Base-by-base conservation (phyloP, 768 basidiomycete species). In the Agaricus subrufescens region DNA sequence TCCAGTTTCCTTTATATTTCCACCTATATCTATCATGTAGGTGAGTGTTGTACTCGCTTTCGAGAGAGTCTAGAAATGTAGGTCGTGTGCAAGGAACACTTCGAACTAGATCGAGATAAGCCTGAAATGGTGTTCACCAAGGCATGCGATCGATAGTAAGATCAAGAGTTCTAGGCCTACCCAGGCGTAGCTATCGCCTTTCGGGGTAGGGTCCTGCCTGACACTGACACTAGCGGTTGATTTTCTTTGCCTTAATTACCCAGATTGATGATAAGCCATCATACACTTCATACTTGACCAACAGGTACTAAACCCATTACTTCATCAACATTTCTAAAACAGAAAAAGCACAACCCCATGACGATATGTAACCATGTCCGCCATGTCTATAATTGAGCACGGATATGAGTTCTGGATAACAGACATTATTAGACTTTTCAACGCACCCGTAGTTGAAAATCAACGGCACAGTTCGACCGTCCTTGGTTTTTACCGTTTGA, bases 371-470 rank as follows among this genome's bases (percentile, higher is more conserved):
- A 23, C 55, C 55, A 44, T 50, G 34, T 4, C 55, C 47, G 19
- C 11, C 48, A 45, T 56, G 55, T 23, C 55, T 56, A 27, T 19
- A 27, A 10, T 3, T 12, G 14, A 25, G 1, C 19, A 15, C 25
- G 5, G 26, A 26, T 44, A 30, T 25, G n/a, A 37, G 14, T 50
- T 8, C 8, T 34, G 3, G 7, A 23, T 7, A 7, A 3, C 29
- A 6, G 25, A 10, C 23, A 3, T 29, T 6, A 25, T 31, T 7
- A n/a, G 23, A 15, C 5, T 11, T 14, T 10, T 14, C 3, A 15
- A 67, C 78, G 63, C 62, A 84, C 80, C 86, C 86, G 60, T 88
- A 86, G 65, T 88, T 85, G 61, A 82, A 75, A 1, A 87, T 73
- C 40, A 86, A 64, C 0, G 83, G 82, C 9, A 82, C 66, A 50